A percentile compares a stretch with the other conserved stretches of the same genome.
phyloP scores from a whole-genome alignment of 2,329 filamentous ascomycete genomes.

The Neurospora sp. region DNA sequence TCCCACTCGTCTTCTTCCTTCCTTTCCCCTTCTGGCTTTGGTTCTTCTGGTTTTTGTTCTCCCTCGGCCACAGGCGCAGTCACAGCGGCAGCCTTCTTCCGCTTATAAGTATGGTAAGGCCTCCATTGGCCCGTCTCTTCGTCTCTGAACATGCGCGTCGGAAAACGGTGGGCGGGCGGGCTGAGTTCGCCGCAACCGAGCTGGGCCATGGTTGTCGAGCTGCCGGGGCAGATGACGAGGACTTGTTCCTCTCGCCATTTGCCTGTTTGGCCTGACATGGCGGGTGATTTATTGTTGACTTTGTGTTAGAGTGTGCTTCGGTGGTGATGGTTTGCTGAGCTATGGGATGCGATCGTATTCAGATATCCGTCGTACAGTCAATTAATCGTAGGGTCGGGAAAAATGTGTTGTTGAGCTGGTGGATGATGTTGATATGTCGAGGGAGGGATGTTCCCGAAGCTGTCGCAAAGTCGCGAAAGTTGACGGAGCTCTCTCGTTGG shows the following conservation, averaged over 20 bases:
- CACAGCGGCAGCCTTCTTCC: slow-evolving; percentile 33
- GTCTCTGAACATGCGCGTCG: slow-evolving; percentile 92
- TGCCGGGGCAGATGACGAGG: slow-evolving; percentile 70
- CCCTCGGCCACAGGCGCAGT: slow-evolving; percentile 9
- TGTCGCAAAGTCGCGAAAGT: background rate
- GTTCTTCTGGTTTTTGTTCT: slow-evolving; percentile 11
- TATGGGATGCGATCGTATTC: too few species aligned
- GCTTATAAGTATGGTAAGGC: slow-evolving; percentile 68
- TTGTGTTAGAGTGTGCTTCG: background rate
- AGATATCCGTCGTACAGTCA: background rate
- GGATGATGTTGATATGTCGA: background rate
- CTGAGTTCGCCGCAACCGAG: slow-evolving; percentile 85
- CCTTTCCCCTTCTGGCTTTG: slow-evolving; percentile 28
- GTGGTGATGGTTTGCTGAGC: background rate
- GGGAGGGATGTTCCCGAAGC: background rate
- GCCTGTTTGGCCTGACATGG: slow-evolving; percentile 45
- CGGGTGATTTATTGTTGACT: slow-evolving; percentile 3
- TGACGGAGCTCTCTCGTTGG: background rate
- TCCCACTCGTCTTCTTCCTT: slow-evolving; percentile 49
- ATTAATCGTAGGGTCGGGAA: background rate
- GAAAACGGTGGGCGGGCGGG: slow-evolving; percentile 74
- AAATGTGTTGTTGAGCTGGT: background rate
- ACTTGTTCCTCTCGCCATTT: slow-evolving; percentile 58
- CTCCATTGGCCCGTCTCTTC: slow-evolving; percentile 64
- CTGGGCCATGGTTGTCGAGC: slow-evolving; percentile 83